Evolutionary conservation across 768 basidiomycete genomes (phyloP), one percentile per base, ranked within the genome.

Genomic region (Calocybe cyanea): DNA sequence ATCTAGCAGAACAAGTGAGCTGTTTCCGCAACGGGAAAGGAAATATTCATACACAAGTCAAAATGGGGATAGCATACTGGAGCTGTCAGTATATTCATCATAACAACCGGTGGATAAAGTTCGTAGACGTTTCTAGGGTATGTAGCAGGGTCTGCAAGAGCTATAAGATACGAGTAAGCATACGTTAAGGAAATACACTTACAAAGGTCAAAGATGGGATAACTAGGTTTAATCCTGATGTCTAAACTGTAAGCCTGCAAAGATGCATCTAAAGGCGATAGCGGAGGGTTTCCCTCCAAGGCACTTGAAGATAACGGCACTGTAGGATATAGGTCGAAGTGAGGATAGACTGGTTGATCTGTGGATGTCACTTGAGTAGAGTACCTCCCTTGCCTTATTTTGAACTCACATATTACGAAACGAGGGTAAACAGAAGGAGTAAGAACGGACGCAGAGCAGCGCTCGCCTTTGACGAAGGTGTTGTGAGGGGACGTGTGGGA

Each of bases 111-210:
- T n/a, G 66, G 63, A 51, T 75, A 74, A 39, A 72, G 65, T 19
- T 46, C 49, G 35, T 61, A 42, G 13, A 74, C 51, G 53, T 66
- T 67, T 49, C 52, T 57, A 7, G 75, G 72, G 57, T 77, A 76
- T 20, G 53, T 34, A 30, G 51, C 37, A 30, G 51, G 52, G 45
- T 57, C 57, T 54, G 41, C 3, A 37, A 25, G 4, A 6, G 14
- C 19, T 4, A 18, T 23, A 35, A 24, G 37, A 15, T 18, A 28
- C 19, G n/a, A 23, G 15, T 14, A 11, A 35, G 13, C 18, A 39
- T 6, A 17, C 7, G 11, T 3, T n/a, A 11, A 11, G 32, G 5
- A 24, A 45, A 25, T 44, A 40, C 15, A 53, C 63, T 53, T 50
- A 69, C 66, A 68, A 42, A 65, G 44, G 25, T 64, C 56, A 30